Evolutionary conservation across 208 protist species (phyloP).

Genomic region (Trypanosoma congolense): DNA sequence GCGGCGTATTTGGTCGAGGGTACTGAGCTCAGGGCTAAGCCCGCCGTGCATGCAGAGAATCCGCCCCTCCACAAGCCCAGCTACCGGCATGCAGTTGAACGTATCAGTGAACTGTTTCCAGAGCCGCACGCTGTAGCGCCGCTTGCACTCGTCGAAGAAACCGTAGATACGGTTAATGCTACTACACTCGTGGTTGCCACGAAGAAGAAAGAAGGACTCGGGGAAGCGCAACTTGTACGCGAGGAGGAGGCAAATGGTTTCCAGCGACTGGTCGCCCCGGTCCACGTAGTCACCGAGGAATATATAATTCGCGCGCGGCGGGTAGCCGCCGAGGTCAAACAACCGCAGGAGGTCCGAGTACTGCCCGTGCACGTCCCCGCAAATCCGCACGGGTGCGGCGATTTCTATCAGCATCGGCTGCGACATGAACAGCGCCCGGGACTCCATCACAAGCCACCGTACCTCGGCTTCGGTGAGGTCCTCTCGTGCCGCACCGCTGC

Average conservation of each 20-base stretch:
- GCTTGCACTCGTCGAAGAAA: conserved; percentile 99
- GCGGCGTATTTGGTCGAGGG: conserved; percentile 87
- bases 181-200: conserved; percentile 98
- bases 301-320: conserved; percentile 92
- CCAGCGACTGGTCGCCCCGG: conserved; percentile 93
- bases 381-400: conserved; percentile 76
- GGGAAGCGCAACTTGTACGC: conserved; percentile 95
- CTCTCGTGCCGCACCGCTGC: neutral
- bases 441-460: conserved; percentile 63
- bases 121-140: conserved; percentile 87
- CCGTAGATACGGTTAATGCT: conserved; percentile 98
- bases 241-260: conserved; percentile 86
- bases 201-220: conserved; percentile 96
- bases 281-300: conserved; percentile 98
- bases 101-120: conserved; percentile 87
- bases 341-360: conserved; percentile 95
- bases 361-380: conserved; percentile 96
- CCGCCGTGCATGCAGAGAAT: conserved; percentile 61
- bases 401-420: conserved; percentile 86
- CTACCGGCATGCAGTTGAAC: conserved; percentile 70
- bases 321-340: conserved; percentile 96
- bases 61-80: conserved; percentile 34
- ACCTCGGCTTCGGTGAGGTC: conserved; percentile 76
- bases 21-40: conserved; percentile 81
- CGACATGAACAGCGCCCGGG: conserved; percentile 82